Percentiles rank a stretch among this genome's conserved stretches.
Evolutionary conservation across 768 basidiomycete genomes (phyloP).

Genomic region (Cystobasidium onofrii): DNA sequence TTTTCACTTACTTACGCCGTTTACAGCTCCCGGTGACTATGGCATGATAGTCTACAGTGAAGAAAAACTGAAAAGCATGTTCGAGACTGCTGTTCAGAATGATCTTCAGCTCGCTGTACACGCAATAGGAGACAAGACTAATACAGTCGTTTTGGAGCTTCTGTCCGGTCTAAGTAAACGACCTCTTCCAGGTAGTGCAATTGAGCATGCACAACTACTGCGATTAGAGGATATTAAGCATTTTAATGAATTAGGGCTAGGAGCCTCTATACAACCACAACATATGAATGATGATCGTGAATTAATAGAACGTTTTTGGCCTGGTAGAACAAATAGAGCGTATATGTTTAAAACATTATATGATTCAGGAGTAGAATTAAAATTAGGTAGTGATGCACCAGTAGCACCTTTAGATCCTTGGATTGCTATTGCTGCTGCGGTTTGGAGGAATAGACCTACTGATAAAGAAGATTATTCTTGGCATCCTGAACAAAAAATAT

Average conservation of each 20-base stretch:
- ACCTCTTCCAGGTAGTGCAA: conserved; percentile 35
- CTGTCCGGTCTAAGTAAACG: conserved; percentile 27
- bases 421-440: conserved; percentile 35
- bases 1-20: neutral
- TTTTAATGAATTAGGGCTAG: conserved; percentile 36
- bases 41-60: conserved; percentile 35
- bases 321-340: conserved; percentile 37
- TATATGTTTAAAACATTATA: conserved; percentile 37
- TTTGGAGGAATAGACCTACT: conserved; percentile 33
- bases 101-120: conserved; percentile 41
- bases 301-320: conserved; percentile 40
- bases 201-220: conserved; percentile 43
- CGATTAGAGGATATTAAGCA: conserved; percentile 36
- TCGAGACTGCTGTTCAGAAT: conserved; percentile 32
- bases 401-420: conserved; percentile 41
- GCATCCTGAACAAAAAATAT: conserved; percentile 41
- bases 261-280: conserved; percentile 41
- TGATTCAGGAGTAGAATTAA: conserved; percentile 38
- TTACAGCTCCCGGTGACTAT: conserved; percentile 24
- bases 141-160: conserved; percentile 36
- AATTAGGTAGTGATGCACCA: conserved; percentile 42
- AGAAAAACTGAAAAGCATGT: conserved; percentile 32
- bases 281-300: conserved; percentile 42
- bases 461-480: conserved; percentile 32
- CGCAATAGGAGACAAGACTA: conserved; percentile 42